phyloP scores from a whole-genome alignment of 2,329 filamentous ascomycete genomes.

The Cercospora sp. region DNA sequence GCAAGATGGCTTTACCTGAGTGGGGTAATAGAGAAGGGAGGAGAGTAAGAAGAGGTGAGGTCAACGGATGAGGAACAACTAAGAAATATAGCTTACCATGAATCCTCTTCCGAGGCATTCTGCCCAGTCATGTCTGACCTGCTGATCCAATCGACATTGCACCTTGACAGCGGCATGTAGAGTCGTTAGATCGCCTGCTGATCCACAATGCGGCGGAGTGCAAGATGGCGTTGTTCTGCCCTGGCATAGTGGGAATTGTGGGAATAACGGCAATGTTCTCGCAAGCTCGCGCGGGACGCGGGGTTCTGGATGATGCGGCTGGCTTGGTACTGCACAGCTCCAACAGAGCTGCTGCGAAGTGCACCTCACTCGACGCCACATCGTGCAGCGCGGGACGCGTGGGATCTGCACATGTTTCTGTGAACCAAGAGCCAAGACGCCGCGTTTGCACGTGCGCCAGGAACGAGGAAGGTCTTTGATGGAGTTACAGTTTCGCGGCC shows the following conservation, averaged over 20 bases:
- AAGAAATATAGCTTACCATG: neutral
- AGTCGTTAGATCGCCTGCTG: neutral
- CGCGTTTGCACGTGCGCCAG: neutral
- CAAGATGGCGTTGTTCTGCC: neutral
- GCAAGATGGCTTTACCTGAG: neutral
- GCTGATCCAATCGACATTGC: neutral
- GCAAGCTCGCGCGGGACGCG: neutral
- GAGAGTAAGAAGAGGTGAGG: neutral
- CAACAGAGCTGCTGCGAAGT: neutral
- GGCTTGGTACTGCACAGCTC: neutral
- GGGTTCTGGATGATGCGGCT: neutral
- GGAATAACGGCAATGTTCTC: neutral
- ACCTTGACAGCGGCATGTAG: slow-evolving; percentile 3
- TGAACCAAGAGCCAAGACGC: neutral
- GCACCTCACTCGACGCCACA: neutral
- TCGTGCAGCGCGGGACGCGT: neutral
- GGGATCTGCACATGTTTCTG: neutral
- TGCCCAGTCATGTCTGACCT: neutral
- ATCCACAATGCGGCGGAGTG: neutral
- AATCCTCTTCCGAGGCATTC: neutral
- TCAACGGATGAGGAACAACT: neutral
- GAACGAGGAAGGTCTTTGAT: neutral
- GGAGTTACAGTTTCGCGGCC: neutral
- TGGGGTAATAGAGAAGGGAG: neutral
- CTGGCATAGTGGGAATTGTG: neutral